These are phyloP conservation scores for Saccharomycopsis guyanensis DNA, from an alignment of 805 yeast genomes.

Conservation along the genomic window DNA sequence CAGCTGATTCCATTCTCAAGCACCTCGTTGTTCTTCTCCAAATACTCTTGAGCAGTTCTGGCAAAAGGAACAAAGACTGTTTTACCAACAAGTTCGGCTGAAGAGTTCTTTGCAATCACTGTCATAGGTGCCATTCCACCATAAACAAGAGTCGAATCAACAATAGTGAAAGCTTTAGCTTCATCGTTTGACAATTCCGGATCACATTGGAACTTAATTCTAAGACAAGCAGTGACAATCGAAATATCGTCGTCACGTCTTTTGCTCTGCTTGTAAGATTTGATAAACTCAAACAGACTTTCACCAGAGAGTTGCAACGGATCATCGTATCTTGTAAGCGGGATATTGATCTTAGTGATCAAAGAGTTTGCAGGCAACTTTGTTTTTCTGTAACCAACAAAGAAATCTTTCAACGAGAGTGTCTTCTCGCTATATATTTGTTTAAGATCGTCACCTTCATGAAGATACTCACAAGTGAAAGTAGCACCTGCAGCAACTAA, in stretches of 20 bases:
- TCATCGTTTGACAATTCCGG: conserved; percentile 15
- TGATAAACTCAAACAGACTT: conserved; percentile 30
- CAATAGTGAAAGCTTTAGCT: conserved; percentile 12
- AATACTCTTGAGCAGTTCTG: neutral
- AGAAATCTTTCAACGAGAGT: conserved; percentile 35
- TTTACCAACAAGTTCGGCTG: conserved; percentile 14
- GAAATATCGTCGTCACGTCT: conserved; percentile 45
- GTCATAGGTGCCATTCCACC: conserved; percentile 46
- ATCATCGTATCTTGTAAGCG: conserved; percentile 27
- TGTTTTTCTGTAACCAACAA: conserved; percentile 37
- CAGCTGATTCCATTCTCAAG: conserved; percentile 28
- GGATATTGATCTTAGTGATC: conserved; percentile 33
- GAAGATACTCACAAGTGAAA: conserved; percentile 30
- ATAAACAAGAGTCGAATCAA: conserved; percentile 29
- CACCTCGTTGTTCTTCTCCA: conserved; percentile 19
- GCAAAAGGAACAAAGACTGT: conserved; percentile 5
- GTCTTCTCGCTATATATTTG: conserved; percentile 21
- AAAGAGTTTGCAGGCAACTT: conserved; percentile 31
- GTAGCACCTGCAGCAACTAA: conserved; percentile 36
- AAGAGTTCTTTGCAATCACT: conserved; percentile 31
- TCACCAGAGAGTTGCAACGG: neutral
- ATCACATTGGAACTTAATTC: conserved; percentile 24
- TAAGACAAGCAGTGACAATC: conserved; percentile 37
- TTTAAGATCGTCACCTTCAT: conserved; percentile 22
- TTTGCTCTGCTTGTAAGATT: conserved; percentile 39